Evolutionary conservation across 805 yeast genomes (phyloP).

Genomic region (Cyberlindnera japonica): DNA sequence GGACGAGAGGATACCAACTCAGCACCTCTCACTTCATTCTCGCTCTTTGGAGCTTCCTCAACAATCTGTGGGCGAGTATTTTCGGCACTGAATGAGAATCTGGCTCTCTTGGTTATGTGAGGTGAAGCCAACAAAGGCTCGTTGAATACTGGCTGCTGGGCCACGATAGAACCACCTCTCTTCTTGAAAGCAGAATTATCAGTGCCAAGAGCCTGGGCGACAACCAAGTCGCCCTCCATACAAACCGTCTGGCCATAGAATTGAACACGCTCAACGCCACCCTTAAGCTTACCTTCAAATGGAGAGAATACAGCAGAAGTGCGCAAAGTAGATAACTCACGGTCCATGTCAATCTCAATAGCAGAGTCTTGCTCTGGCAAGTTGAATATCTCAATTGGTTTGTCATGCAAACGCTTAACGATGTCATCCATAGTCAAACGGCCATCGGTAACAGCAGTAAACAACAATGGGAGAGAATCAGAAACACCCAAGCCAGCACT

Average conservation of each 20-base stretch:
- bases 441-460: conserved; percentile 74
- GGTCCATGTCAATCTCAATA: conserved; percentile 82
- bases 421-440: conserved; percentile 71
- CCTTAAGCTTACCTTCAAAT: conserved; percentile 55
- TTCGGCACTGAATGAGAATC: conserved; percentile 51
- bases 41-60: conserved; percentile 32
- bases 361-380: conserved; percentile 75
- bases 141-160: conserved; percentile 21
- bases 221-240: conserved; percentile 74
- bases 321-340: conserved; percentile 44
- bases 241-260: conserved; percentile 76
- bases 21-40: conserved; percentile 54
- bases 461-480: conserved; percentile 77
- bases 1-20: conserved; percentile 71
- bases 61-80: conserved; percentile 34
- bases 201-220: conserved; percentile 56
- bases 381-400: conserved; percentile 79
- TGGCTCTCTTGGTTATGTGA: conserved; percentile 32
- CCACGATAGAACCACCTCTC: conserved; percentile 27
- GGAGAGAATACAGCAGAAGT: conserved; percentile 49
- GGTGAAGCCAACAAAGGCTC: conserved; percentile 38
- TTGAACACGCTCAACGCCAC: conserved; percentile 86
- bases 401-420: conserved; percentile 66
- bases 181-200: conserved; percentile 29
- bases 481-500: conserved; percentile 73